Evolutionary conservation across 2,329 filamentous ascomycete species (phyloP).

Genomic region (Hymenoscyphus linearis): DNA sequence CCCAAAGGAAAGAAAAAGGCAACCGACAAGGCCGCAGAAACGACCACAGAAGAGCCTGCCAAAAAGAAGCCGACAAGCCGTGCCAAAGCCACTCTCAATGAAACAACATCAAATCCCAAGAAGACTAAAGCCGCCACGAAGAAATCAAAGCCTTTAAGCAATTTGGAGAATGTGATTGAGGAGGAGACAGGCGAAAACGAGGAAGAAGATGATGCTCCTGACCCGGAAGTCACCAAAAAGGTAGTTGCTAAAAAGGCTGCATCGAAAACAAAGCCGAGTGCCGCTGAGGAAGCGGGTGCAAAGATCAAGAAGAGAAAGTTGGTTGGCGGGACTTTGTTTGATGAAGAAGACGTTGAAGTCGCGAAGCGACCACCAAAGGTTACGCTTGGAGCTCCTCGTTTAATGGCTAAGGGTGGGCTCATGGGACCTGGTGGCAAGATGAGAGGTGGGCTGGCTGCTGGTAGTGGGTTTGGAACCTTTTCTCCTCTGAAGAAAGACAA

Average conservation of each 20-base stretch:
- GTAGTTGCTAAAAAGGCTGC: conserved; percentile 5
- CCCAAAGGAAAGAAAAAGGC: conserved; percentile 23
- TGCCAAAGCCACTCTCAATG: conserved; percentile 39
- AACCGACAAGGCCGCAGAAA: conserved; percentile 9
- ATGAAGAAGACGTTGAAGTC: conserved; percentile 58
- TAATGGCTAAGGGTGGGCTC: conserved; percentile 29
- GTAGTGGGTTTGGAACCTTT: conserved; percentile 51
- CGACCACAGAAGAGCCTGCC: conserved; percentile 9
- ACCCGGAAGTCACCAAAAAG: conserved; percentile 3
- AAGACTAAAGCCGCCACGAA: conserved; percentile 31
- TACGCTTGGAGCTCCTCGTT: conserved; percentile 27
- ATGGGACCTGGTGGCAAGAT: conserved; percentile 22
- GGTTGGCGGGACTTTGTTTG: conserved; percentile 64
- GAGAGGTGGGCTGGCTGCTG: conserved; percentile 23
- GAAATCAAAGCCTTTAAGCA: conserved; percentile 27
- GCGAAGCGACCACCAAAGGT: conserved; percentile 34
- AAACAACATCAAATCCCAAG: conserved; percentile 33
- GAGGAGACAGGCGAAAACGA: conserved; percentile 30
- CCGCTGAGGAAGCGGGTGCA: conserved; percentile 33
- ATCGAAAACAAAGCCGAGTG: conserved; percentile 16
- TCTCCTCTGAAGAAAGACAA: conserved; percentile 69
- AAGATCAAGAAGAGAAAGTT: conserved; percentile 69
- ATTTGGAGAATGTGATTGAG: conserved; percentile 38
- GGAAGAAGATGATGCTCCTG: conserved; percentile 33
- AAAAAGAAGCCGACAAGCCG: conserved; percentile 11